These are phyloP conservation scores for Nothopassalora personata DNA, from an alignment of 2,329 filamentous ascomycete species.

Conservation along the genomic window DNA sequence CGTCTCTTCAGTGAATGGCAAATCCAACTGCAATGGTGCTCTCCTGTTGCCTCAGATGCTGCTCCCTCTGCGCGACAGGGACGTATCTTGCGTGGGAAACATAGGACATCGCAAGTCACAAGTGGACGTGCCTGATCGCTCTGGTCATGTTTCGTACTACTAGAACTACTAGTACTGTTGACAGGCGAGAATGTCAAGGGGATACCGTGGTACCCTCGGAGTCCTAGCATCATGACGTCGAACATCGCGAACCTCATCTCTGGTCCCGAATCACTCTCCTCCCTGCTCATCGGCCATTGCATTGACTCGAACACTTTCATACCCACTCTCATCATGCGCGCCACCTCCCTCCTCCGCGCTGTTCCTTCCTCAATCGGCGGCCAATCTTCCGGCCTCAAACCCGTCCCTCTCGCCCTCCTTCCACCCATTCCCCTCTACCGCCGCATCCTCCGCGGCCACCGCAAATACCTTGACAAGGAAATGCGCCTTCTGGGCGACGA, in stretches of 20 bases:
- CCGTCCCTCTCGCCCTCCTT: conserved; percentile 62
- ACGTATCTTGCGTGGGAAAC: neutral
- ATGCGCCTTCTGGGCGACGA: conserved; percentile 80
- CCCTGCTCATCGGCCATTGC: neutral
- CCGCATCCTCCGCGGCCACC: conserved; percentile 77
- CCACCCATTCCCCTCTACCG: conserved; percentile 88
- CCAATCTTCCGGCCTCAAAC: conserved; percentile 34
- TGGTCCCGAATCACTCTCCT: neutral
- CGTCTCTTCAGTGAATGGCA: too few relatives aligned
- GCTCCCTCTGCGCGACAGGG: too few relatives aligned
- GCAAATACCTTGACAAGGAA: conserved; percentile 67
- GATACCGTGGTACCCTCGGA: neutral
- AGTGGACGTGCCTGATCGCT: neutral
- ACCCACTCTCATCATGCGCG: conserved; percentile 19
- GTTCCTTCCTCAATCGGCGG: conserved; percentile 30
- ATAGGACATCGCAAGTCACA: too few relatives aligned
- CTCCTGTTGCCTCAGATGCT: too few relatives aligned
- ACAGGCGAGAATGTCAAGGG: neutral
- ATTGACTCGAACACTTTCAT: neutral
- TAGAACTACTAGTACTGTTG: too few relatives aligned
- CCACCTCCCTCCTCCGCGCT: conserved; percentile 28
- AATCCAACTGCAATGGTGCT: too few relatives aligned
- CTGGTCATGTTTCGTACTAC: neutral
- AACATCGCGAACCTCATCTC: conserved; percentile 2
- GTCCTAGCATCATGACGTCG: conserved; percentile 10